These are phyloP conservation scores for Butyriboletus appendiculatus DNA, from an alignment of 1,284 basidiomycete genomes.

Conservation along the genomic window DNA sequence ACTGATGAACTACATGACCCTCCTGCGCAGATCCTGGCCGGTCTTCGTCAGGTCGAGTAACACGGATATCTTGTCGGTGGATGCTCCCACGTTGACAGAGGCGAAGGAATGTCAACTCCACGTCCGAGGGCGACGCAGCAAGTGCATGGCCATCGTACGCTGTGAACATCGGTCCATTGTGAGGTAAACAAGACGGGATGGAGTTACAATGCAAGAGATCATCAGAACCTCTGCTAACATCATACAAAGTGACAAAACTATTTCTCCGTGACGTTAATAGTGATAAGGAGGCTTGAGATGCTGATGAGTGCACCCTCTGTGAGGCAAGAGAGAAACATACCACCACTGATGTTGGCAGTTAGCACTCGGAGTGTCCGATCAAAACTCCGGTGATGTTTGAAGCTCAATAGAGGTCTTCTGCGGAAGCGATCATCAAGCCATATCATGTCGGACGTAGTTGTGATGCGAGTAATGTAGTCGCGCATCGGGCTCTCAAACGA, in stretches of 20 bases:
- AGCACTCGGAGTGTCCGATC: slow-evolving; percentile 55
- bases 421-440: slow-evolving; percentile 68
- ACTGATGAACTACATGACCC: slow-evolving; percentile 29
- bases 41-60: slow-evolving; percentile 13
- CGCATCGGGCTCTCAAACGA: slow-evolving; percentile 46
- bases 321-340: slow-evolving; percentile 34
- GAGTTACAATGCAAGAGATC: slow-evolving; percentile 45
- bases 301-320: slow-evolving; percentile 3
- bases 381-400: slow-evolving; percentile 58
- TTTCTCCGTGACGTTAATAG: slow-evolving; percentile 60
- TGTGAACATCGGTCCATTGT: slow-evolving; percentile 31
- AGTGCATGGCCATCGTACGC: slow-evolving; percentile 48
- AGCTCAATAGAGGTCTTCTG: slow-evolving; percentile 55
- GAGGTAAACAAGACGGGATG: slow-evolving; percentile 47
- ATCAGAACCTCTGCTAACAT: slow-evolving; percentile 47
- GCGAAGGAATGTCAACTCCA: slow-evolving; percentile 44
- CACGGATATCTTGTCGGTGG: slow-evolving; percentile 42
- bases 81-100: slow-evolving; percentile 52
- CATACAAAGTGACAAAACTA: slow-evolving; percentile 60
- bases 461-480: slow-evolving; percentile 50
- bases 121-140: slow-evolving; percentile 37
- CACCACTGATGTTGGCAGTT: slow-evolving; percentile 39
- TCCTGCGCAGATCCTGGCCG: neutral
- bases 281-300: slow-evolving; percentile 43
- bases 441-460: slow-evolving; percentile 58